Evolutionary conservation across 2,329 filamentous ascomycete species (phyloP), one percentile per base, ranked within the genome.

Genomic region (Penicillium brevicompactum): DNA sequence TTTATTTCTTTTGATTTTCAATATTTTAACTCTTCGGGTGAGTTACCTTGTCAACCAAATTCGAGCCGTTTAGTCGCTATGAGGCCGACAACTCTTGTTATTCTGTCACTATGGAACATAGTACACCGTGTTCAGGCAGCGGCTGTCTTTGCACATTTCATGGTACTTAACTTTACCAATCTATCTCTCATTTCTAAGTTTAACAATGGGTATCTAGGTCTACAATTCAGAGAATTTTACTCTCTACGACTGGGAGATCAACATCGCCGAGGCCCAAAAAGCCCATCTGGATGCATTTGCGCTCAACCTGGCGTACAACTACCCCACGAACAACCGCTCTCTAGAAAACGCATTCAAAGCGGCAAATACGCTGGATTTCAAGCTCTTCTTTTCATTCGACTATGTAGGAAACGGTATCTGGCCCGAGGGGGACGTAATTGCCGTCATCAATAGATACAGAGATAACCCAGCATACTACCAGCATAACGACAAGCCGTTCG

Each of bases 231-330:
- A 55, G 21, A 66, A 67, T 45, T 68, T 62, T 52, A 65, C 65
- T 1, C 43, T 55, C 7, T 37, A 41, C 10, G 58, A 65, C 47
- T 76, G 72, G 72, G 45, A 61, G 16, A 48, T 51, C 30, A 71
- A 78, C 55, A 75, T 78, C 6, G 43, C 34, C 1, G 54, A 69
- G 5, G 76, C 76, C 5, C 63, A 75, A 58, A 65, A 61, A 3
- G 68, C 74, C 2, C 59, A 69, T 14, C 74, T 78, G 51, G 74
- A 78, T 57, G 76, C 66, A 31, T 78, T 78, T 59, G 75, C 70
- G 5, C 66, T 78, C 16, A 77, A 75, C 56, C 70, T 74, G 30
- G 74, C 67, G 4, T 64, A 63, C 31, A 60, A 54, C 32, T 50
- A 24, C 32, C 46, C 46, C 5, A 54, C 52, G 10, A 54, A 50